Conservation (phyloP, 805 yeast genomes). For the Pichia nakasei region DNA sequence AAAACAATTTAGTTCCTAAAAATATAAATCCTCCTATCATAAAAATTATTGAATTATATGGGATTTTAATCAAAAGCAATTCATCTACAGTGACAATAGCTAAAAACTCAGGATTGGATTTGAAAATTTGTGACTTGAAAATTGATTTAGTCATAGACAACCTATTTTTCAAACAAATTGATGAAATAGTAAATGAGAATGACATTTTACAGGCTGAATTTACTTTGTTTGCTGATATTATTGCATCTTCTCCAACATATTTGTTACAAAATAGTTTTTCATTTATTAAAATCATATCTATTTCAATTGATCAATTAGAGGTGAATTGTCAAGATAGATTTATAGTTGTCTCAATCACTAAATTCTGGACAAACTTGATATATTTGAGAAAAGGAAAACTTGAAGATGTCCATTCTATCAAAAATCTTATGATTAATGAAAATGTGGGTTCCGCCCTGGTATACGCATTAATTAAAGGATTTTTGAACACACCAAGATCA, state of each 20-base stretch:
- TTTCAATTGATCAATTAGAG: slow-evolving; percentile 28
- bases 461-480: slow-evolving; percentile 30
- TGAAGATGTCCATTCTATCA: slow-evolving; percentile 22
- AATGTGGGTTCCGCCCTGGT: slow-evolving; percentile 27
- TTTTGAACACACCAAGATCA: slow-evolving; percentile 49
- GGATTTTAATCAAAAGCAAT: slow-evolving; percentile 21
- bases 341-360: slow-evolving; percentile 41
- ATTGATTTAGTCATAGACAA: slow-evolving; percentile 28
- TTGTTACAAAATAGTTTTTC: slow-evolving; percentile 24
- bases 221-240: slow-evolving; percentile 31
- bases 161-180: slow-evolving; percentile 30
- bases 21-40: slow-evolving; percentile 20
- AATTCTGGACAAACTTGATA: slow-evolving; percentile 47
- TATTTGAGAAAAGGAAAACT: slow-evolving; percentile 34
- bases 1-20: slow-evolving; percentile 32
- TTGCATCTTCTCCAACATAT: slow-evolving; percentile 20
- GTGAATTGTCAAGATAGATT: slow-evolving; percentile 44
- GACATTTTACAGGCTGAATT: slow-evolving; percentile 47
- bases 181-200: slow-evolving; percentile 39
- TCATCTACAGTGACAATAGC: slow-evolving; percentile 23
- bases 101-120: slow-evolving; percentile 5
- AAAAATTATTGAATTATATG: slow-evolving; percentile 30
- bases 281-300: slow-evolving; percentile 20
- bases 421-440: slow-evolving; percentile 24
- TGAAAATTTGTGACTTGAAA: slow-evolving; percentile 18